Conservation (phyloP, 441 rosid species). For the Euphorbia corollata region DNA sequence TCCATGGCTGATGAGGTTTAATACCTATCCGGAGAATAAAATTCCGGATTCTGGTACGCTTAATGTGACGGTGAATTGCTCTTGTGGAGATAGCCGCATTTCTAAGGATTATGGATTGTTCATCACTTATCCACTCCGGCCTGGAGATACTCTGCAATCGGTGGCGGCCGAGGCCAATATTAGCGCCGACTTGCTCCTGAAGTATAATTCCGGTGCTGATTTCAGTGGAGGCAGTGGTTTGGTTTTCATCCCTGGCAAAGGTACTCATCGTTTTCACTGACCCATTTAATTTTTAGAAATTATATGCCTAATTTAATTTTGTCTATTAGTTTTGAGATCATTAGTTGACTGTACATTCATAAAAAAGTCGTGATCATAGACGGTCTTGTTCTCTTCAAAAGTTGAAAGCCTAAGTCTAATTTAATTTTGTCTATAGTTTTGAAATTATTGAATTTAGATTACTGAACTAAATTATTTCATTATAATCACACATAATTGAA, state of each 20-base stretch:
- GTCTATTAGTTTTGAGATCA: too few relatives aligned
- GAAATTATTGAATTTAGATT: too few relatives aligned
- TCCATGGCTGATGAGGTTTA: slow-evolving; percentile 23
- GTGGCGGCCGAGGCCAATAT: slow-evolving; percentile 26
- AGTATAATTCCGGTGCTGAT: slow-evolving; percentile 36
- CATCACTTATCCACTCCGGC: slow-evolving; percentile 43
- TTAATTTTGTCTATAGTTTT: too few relatives aligned
- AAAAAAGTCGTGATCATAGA: too few relatives aligned
- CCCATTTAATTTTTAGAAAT: too few relatives aligned
- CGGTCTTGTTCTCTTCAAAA: too few relatives aligned
- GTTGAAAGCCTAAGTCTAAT: too few relatives aligned
- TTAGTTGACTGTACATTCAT: too few relatives aligned
- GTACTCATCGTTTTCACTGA: too few relatives aligned
- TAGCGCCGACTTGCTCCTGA: slow-evolving; percentile 25
- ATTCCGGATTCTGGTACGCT: slow-evolving; percentile 33
- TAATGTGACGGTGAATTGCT: slow-evolving; percentile 56
- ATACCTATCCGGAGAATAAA: slow-evolving; percentile 19
- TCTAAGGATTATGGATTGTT: slow-evolving; percentile 50
- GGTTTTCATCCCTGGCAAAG: slow-evolving; percentile 42
- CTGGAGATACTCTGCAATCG: slow-evolving; percentile 28
- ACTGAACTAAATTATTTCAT: too few relatives aligned
- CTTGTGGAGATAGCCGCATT: slow-evolving; percentile 34
- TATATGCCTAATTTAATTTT: too few relatives aligned
- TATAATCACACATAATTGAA: too few relatives aligned
- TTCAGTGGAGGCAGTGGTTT: slow-evolving; percentile 40